Percentiles rank a stretch among this genome's conserved stretches.
Evolutionary conservation across 257 asterid species (phyloP).

Genomic region (Ophiorrhiza pumila): DNA sequence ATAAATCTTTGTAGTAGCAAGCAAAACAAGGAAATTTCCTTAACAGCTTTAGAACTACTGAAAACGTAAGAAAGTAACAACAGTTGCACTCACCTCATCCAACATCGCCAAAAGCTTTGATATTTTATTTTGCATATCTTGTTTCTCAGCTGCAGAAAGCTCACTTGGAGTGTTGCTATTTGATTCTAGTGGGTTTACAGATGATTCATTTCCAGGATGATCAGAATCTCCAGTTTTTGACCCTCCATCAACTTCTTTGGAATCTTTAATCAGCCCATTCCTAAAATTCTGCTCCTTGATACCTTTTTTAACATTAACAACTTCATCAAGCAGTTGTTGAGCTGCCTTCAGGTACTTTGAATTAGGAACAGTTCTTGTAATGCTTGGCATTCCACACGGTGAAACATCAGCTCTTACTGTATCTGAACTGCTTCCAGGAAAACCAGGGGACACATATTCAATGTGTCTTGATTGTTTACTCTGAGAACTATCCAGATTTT

Average conservation of each 20-base stretch:
- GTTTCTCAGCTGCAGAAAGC: slow-evolving; percentile 69
- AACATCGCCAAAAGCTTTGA: slow-evolving; percentile 74
- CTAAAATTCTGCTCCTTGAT: slow-evolving; percentile 41
- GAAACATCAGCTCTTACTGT: slow-evolving; percentile 29
- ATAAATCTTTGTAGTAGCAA: neutral
- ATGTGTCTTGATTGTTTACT: slow-evolving; percentile 36
- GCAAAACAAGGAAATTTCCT: neutral
- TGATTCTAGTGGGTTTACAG: slow-evolving; percentile 37
- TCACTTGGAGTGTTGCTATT: slow-evolving; percentile 30
- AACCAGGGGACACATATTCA: slow-evolving; percentile 34
- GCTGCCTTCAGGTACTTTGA: slow-evolving; percentile 78
- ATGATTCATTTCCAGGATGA: slow-evolving; percentile 32
- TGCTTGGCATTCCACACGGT: slow-evolving; percentile 42
- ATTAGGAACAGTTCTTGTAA: slow-evolving; percentile 43
- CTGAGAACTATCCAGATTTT: slow-evolving; percentile 37
- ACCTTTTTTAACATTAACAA: slow-evolving; percentile 67
- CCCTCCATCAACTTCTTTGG: slow-evolving; percentile 40
- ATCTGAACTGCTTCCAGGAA: slow-evolving; percentile 28
- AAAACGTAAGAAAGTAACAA: neutral
- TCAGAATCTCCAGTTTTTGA: slow-evolving; percentile 38
- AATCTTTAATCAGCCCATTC: slow-evolving; percentile 35
- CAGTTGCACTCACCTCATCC: slow-evolving; percentile 60
- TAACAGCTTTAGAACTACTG: neutral
- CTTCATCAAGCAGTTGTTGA: slow-evolving; percentile 72
- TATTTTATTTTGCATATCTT: slow-evolving; percentile 62